Conservation (phyloP, 1,284 basidiomycete genomes). For the Spongiforma sp. region DNA sequence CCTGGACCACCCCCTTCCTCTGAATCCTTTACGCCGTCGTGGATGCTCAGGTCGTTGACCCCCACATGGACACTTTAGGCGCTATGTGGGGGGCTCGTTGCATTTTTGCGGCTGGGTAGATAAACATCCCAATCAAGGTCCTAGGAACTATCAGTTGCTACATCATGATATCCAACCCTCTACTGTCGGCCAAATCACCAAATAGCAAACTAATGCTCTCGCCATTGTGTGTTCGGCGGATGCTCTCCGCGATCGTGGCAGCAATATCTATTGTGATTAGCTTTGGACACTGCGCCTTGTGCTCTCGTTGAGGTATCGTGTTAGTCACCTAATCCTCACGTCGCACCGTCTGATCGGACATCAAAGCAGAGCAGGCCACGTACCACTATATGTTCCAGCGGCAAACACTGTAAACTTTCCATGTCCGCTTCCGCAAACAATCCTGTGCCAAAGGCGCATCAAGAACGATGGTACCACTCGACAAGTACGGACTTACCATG, state of each 20-base stretch:
- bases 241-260: conserved; percentile 93
- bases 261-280: conserved; percentile 85
- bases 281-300: conserved; percentile 61
- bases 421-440: conserved; percentile 88
- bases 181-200: conserved; percentile 71
- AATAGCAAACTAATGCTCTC: conserved; percentile 88
- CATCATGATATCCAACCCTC: conserved; percentile 45
- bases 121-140: too few relatives aligned
- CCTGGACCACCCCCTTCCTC: conserved; percentile 28
- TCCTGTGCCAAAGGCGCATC: conserved; percentile 51
- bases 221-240: conserved; percentile 96
- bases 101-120: too few relatives aligned
- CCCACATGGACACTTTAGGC: too few relatives aligned
- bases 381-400: conserved; percentile 89
- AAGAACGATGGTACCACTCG: conserved; percentile 4
- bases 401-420: conserved; percentile 76
- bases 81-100: too few relatives aligned
- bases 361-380: conserved; percentile 48
- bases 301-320: conserved; percentile 72
- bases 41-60: too few relatives aligned
- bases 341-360: not conserved
- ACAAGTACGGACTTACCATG: conserved; percentile 70
- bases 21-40: too few relatives aligned
- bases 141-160: too few relatives aligned
- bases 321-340: conserved; percentile 65